Base-by-base conservation (phyloP, 1,284 basidiomycete genomes). In the Apiotrichum sp. region DNA sequence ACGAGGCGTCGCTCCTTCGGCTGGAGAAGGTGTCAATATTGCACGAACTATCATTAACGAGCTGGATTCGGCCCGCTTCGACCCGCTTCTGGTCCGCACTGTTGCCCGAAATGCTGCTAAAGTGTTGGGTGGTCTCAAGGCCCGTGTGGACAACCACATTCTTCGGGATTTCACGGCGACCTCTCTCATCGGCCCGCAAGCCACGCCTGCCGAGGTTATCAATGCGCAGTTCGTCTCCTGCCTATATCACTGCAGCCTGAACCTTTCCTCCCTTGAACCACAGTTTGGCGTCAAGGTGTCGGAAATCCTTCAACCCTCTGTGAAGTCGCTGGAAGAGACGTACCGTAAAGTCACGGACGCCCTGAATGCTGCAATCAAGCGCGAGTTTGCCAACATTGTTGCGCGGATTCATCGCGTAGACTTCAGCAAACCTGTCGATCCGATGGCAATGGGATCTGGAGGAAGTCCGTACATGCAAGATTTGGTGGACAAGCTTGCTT, bases 1-100 rank as follows among this genome's bases (percentile, higher is more conserved):
- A 5, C 69, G 80, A 11, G 82, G 87, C 10, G 72, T 80, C 1
- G 85, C 88, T 1, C 89, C 92, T 0, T 84, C 86, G 0, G 79
- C 83, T 38, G 81, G 79, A 35, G 91, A 95, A 55, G 93, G 89
- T 4, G 77, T 85, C 4, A 84, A 83, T 52, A 80, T 93, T 36
- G 84, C 87, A 1, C 81, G 92, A 9, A 81, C 83, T 0, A 79
- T 93, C 39, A 83, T 84, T 14, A 97, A 97, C 71, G 93, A 96
- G 70, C 81, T 98, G 3, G 93, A 98, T 72, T 84, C 89, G 2
- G 92, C 91, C 3, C 83, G 87, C 55, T 97, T 96, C 70, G 93
- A 98, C 74, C 93, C 93, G 0, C 70, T 97, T 34, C 79, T 98
- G 7, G 83, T 91, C 6, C 81, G 82, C 54, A 82, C 83, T 1